Base-by-base conservation (phyloP, 495 filamentous ascomycete species). In the Hypoxylon lienhwacheense region DNA sequence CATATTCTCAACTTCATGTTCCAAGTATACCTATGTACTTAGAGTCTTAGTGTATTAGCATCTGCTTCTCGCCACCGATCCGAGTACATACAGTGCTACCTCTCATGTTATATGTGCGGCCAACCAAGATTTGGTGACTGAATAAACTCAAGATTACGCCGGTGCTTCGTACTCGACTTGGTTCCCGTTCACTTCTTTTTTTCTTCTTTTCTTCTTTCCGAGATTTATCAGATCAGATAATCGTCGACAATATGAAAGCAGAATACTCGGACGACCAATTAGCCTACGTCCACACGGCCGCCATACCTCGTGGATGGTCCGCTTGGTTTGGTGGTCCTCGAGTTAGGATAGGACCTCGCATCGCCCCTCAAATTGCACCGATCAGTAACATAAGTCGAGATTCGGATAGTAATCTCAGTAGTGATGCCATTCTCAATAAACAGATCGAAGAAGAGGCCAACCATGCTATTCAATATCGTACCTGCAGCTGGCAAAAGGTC, bases 401-500 rank as follows among this genome's bases (percentile, higher is more conserved):
- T 33, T 69, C 70, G 2, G 68, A 72, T 28, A 70, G 57, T 22
- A 71, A 75, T 21, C 59, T 70, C 26, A 73, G 65, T 39, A 71
- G 77, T 55, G 55, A 68, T 31, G 72, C 66, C 17, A 75, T 77
- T 20, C 66, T 93, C 11, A 83, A 81, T 33, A 84, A 85, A 71
- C 90, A 95, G 71, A 80, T 89, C 50, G 88, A 86, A 40, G 58
- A 88, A 58, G 90, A 95, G 66, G 79, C 84, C n/a, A 81, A 77
- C 28, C 84, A 85, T 70, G 81, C 84, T 12, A 92, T 95, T 73
- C 84, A 91, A 70, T 95, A 95, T 65, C 77, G 89, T 19, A 95
- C 89, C 26, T 95, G 90, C 74, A 90, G 84, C 58, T 95, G 90
- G 90, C 85, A 84, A 64, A 95, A 95, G 81, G 88, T 89, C 57